Percentiles rank a stretch among this genome's conserved stretches.
These are phyloP conservation scores for Nakataea oryzae DNA, from an alignment of 2,329 filamentous ascomycete species.

Conservation along the genomic window DNA sequence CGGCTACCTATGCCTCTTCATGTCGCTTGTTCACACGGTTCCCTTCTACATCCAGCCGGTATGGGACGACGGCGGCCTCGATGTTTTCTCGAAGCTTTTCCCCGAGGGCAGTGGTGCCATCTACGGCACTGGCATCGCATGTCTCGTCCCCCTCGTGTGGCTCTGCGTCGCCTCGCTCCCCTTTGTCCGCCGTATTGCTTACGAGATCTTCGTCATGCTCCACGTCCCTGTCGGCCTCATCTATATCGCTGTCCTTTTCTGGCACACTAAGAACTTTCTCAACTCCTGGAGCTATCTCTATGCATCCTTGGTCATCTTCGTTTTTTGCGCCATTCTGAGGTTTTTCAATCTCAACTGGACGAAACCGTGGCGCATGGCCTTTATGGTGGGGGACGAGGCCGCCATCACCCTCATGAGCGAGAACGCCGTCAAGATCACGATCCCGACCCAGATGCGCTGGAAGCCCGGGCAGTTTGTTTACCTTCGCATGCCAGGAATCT, in stretches of 20 bases:
- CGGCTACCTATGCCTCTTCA: conserved; percentile 73
- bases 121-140: conserved; percentile 79
- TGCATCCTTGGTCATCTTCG: conserved; percentile 70
- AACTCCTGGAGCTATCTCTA: conserved; percentile 85
- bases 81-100: conserved; percentile 62
- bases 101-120: conserved; percentile 54
- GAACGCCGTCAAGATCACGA: conserved; percentile 90
- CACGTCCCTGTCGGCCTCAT: conserved; percentile 74
- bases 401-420: conserved; percentile 83
- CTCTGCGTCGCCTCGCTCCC: conserved; percentile 80
- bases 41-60: conserved; percentile 87
- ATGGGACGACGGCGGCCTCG: conserved; percentile 67
- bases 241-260: conserved; percentile 80
- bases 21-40: conserved; percentile 74
- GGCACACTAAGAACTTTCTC: conserved; percentile 90
- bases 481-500: conserved; percentile 85
- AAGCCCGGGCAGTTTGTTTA: conserved; percentile 92
- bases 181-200: conserved; percentile 63
- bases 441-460: conserved; percentile 89
- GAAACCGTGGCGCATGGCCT: conserved; percentile 67
- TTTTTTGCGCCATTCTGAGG: conserved; percentile 60
- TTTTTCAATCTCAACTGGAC: conserved; percentile 86
- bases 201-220: conserved; percentile 74
- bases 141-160: conserved; percentile 69
- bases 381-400: conserved; percentile 83